These are phyloP conservation scores for Aspergillus vadensis DNA, from an alignment of 2,329 filamentous ascomycete genomes.

Conservation along the genomic window DNA sequence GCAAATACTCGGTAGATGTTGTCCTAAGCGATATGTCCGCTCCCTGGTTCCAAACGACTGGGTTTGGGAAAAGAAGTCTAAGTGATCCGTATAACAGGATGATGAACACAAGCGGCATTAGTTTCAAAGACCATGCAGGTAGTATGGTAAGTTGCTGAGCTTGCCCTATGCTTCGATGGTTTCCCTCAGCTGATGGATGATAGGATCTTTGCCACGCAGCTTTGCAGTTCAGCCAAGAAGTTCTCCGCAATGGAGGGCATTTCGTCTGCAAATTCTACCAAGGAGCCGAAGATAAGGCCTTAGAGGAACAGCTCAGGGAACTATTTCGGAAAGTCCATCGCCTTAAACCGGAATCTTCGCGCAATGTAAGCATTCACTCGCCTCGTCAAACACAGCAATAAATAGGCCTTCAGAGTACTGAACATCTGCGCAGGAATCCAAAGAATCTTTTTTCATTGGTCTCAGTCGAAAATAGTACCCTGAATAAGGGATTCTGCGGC, in stretches of 20 bases:
- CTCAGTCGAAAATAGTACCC: conserved; percentile 64
- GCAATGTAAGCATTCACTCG: conserved; percentile 60
- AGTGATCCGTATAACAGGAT: conserved; percentile 97
- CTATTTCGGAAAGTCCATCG: conserved; percentile 79
- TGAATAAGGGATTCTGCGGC: conserved; percentile 28
- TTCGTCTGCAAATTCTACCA: conserved; percentile 99
- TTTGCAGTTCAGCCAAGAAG: conserved; percentile 80
- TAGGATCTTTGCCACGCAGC: conserved; percentile 90
- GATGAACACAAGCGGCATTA: conserved; percentile 96
- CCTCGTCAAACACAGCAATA: not conserved
- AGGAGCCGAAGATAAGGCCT: conserved; percentile 76
- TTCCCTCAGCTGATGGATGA: conserved; percentile 1
- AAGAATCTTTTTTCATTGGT: conserved; percentile 84
- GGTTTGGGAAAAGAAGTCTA: conserved; percentile 82
- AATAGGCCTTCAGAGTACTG: conserved; percentile 11
- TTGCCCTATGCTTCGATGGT: not conserved
- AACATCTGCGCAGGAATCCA: conserved; percentile 64
- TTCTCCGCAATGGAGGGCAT: conserved; percentile 77
- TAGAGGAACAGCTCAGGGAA: conserved; percentile 73
- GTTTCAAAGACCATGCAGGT: conserved; percentile 82
- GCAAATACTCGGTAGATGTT: conserved; percentile 66
- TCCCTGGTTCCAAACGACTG: conserved; percentile 82
- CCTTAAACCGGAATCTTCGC: conserved; percentile 89
- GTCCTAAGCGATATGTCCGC: conserved; percentile 99
- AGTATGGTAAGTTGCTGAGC: conserved; percentile 74